These are phyloP conservation scores for Dipodascopsis tothii DNA, from an alignment of 805 yeast genomes.

Conservation along the genomic window DNA sequence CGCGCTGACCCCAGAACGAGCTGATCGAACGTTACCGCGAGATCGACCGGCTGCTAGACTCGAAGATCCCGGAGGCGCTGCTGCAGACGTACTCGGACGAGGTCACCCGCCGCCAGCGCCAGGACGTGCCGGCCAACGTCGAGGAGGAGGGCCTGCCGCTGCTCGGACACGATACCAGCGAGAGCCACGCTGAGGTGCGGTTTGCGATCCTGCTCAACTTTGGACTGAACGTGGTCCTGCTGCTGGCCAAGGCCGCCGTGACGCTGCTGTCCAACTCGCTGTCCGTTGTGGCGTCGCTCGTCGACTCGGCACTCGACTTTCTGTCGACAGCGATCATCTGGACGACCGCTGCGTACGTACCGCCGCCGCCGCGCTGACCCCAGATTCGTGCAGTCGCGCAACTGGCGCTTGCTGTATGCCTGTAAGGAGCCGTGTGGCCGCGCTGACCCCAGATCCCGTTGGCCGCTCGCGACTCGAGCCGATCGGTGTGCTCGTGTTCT, in stretches of 20 bases:
- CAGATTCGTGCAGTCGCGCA: constrained; percentile 11
- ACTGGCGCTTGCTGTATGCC: constrained; percentile 7
- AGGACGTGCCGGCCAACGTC: constrained; percentile 52
- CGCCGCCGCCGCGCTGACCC: neutral
- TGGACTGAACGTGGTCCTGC: constrained; percentile 48
- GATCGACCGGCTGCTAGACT: constrained; percentile 59
- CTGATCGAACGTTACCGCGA: constrained; percentile 49
- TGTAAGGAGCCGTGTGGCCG: constrained; percentile 1
- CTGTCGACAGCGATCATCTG: constrained; percentile 67
- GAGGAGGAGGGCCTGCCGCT: constrained; percentile 51
- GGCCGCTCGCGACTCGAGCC: constrained; percentile 72
- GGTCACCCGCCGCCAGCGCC: constrained; percentile 24
- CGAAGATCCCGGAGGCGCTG: constrained; percentile 61
- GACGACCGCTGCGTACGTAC: constrained; percentile 35
- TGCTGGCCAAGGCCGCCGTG: constrained; percentile 54
- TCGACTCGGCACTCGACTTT: constrained; percentile 68
- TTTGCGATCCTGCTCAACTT: constrained; percentile 61
- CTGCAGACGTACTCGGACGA: constrained; percentile 50
- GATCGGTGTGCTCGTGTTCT: constrained; percentile 66
- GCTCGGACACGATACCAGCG: constrained; percentile 40
- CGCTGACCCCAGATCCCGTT: constrained; percentile 41
- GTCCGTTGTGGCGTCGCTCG: constrained; percentile 69
- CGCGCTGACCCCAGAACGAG: constrained; percentile 42
- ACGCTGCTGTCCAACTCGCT: constrained; percentile 61
- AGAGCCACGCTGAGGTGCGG: constrained; percentile 38